Conservation (phyloP, 1,139 yeast genomes). For the Pichia sp. region DNA sequence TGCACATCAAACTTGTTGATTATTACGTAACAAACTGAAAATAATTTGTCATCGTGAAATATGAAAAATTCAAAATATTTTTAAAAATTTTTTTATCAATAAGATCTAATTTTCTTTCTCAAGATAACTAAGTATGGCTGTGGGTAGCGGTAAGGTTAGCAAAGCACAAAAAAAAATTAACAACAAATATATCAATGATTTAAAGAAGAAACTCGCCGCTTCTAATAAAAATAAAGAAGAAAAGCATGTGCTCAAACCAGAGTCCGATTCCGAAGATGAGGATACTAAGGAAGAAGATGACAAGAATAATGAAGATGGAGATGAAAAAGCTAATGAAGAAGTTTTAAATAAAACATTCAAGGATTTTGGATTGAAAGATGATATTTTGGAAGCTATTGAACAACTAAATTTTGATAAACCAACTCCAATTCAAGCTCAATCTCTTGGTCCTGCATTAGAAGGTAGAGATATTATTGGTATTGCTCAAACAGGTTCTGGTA, state of each 20-base stretch:
- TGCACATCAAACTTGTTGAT: too few species aligned
- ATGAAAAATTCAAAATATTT: neutral
- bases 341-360: slow-evolving; percentile 35
- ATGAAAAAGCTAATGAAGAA: slow-evolving; percentile 13
- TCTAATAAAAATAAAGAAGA: slow-evolving; percentile 11
- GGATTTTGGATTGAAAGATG: slow-evolving; percentile 64
- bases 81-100: neutral
- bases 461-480: slow-evolving; percentile 79
- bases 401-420: slow-evolving; percentile 57
- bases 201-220: slow-evolving; percentile 16
- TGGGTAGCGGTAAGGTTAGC: slow-evolving; percentile 2
- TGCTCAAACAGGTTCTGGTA: slow-evolving; percentile 82
- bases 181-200: slow-evolving; percentile 14
- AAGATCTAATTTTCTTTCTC: neutral
- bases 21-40: too few species aligned
- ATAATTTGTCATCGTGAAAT: too few species aligned
- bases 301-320: slow-evolving; percentile 2
- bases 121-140: neutral
- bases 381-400: slow-evolving; percentile 71
- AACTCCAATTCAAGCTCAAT: slow-evolving; percentile 87
- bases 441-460: slow-evolving; percentile 85
- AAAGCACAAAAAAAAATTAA: slow-evolving; percentile 11
- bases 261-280: slow-evolving; percentile 11
- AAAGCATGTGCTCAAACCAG: slow-evolving; percentile 12
- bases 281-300: neutral